Evolutionary conservation across 805 yeast genomes (phyloP).

Genomic region (Candida sanyiensis): DNA sequence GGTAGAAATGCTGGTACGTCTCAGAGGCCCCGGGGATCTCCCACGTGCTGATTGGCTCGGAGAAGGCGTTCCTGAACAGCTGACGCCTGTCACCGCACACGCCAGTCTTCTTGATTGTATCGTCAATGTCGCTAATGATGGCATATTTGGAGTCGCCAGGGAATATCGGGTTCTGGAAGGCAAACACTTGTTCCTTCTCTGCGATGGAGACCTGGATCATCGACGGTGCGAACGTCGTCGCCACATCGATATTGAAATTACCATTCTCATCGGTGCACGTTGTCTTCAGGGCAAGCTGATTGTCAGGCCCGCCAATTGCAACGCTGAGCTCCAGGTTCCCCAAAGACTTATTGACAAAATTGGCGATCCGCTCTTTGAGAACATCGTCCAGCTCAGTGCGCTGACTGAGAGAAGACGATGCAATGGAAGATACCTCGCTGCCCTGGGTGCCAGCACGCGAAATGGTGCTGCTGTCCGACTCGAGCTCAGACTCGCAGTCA

Average conservation of each 20-base stretch:
- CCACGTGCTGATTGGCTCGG: conserved; percentile 61
- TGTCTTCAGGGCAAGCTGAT: conserved; percentile 27
- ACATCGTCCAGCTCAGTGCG: conserved; percentile 36
- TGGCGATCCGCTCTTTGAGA: conserved; percentile 59
- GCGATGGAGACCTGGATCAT: conserved; percentile 45
- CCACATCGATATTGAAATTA: conserved; percentile 48
- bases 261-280: conserved; percentile 63
- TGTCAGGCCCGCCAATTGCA: conserved; percentile 44
- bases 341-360: conserved; percentile 64
- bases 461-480: background rate
- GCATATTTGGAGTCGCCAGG: conserved; percentile 51
- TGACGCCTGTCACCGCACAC: conserved; percentile 84
- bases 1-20: conserved; percentile 57
- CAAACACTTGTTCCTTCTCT: conserved; percentile 41
- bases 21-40: conserved; percentile 65
- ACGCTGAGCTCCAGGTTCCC: conserved; percentile 50
- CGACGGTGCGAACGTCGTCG: conserved; percentile 57
- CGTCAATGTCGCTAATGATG: conserved; percentile 88
- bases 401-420: conserved; percentile 5
- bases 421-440: conserved; percentile 7
- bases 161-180: conserved; percentile 39
- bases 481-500: conserved; percentile 23
- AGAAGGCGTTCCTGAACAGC: conserved; percentile 70
- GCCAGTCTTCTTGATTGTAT: conserved; percentile 87
- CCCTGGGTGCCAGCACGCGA: conserved; percentile 6